Evolutionary conservation across 257 asterid genomes (phyloP).

Genomic region (Echites panduratus): DNA sequence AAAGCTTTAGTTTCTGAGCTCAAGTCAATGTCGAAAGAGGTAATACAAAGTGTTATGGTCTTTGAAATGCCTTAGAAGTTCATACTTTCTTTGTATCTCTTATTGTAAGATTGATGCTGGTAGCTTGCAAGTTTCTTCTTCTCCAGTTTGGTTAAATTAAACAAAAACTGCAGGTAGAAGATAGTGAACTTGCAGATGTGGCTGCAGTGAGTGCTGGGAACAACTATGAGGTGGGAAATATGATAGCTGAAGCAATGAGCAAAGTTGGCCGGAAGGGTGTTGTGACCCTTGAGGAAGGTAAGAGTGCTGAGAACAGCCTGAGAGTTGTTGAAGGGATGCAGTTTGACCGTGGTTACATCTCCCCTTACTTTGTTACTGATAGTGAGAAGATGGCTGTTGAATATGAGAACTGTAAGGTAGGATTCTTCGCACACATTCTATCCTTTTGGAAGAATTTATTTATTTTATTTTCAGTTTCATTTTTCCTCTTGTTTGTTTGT

Average conservation of each 20-base stretch:
- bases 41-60: slow-evolving; percentile 13
- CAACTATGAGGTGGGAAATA: slow-evolving; percentile 81
- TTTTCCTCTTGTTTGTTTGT: slow-evolving; percentile 4
- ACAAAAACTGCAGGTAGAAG: slow-evolving; percentile 61
- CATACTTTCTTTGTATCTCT: neutral
- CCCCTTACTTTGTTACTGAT: slow-evolving; percentile 91
- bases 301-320: slow-evolving; percentile 82
- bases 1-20: slow-evolving; percentile 92
- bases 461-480: neutral
- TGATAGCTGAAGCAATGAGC: slow-evolving; percentile 97
- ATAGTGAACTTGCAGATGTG: slow-evolving; percentile 92
- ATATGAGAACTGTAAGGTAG: slow-evolving; percentile 93
- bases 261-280: slow-evolving; percentile 97
- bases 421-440: neutral
- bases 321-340: slow-evolving; percentile 98
- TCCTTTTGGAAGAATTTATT: neutral
- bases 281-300: slow-evolving; percentile 96
- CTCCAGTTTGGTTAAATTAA: neutral
- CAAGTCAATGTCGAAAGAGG: slow-evolving; percentile 85
- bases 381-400: slow-evolving; percentile 93
- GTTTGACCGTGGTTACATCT: slow-evolving; percentile 90
- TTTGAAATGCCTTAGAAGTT: neutral
- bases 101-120: neutral
- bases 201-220: slow-evolving; percentile 99
- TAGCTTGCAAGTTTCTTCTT: neutral